Conservation (phyloP, 2,329 filamentous ascomycete genomes). For the Xylariaceae sp. region DNA sequence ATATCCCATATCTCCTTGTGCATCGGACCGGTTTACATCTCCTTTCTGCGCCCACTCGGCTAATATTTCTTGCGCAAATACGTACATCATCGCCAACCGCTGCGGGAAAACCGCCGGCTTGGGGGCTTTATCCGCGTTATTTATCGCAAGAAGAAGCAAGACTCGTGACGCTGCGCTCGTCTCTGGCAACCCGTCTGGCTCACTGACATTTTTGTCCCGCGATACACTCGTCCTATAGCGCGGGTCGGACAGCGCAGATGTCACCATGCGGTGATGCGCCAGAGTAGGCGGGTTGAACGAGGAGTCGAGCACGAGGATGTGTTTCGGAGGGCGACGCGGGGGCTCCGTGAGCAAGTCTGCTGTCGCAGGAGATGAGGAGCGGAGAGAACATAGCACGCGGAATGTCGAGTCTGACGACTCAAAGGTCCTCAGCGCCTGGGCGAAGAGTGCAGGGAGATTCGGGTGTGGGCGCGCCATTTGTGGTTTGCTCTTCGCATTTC, state of each 20-base stretch:
- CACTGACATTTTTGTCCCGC: background rate
- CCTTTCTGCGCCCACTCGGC: background rate
- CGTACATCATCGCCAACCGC: conserved; percentile 66
- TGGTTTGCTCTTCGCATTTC: conserved; percentile 17
- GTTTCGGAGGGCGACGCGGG: conserved; percentile 27
- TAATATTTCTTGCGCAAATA: conserved; percentile 57
- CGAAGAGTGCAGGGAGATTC: conserved; percentile 40
- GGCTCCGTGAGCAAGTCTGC: conserved; percentile 13
- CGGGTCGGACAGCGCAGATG: conserved; percentile 38
- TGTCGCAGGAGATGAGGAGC: conserved; percentile 20
- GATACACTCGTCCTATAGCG: background rate
- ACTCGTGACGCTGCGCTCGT: conserved; percentile 37
- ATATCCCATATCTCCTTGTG: background rate
- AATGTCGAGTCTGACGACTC: conserved; percentile 42
- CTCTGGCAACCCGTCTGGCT: background rate
- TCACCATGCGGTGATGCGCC: conserved; percentile 56
- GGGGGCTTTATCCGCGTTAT: conserved; percentile 63
- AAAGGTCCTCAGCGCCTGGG: conserved; percentile 43
- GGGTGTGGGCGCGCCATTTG: conserved; percentile 26
- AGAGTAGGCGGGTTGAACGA: conserved; percentile 65
- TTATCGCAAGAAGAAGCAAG: conserved; percentile 56
- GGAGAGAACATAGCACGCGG: conserved; percentile 43
- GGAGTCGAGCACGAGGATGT: conserved; percentile 59
- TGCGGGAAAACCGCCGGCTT: conserved; percentile 65
- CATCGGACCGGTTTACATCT: background rate